A percentile compares a stretch with the other conserved stretches of the same genome.
These are phyloP conservation scores for Mimosa pudica DNA, from an alignment of 306 rosid species.

Conservation along the genomic window DNA sequence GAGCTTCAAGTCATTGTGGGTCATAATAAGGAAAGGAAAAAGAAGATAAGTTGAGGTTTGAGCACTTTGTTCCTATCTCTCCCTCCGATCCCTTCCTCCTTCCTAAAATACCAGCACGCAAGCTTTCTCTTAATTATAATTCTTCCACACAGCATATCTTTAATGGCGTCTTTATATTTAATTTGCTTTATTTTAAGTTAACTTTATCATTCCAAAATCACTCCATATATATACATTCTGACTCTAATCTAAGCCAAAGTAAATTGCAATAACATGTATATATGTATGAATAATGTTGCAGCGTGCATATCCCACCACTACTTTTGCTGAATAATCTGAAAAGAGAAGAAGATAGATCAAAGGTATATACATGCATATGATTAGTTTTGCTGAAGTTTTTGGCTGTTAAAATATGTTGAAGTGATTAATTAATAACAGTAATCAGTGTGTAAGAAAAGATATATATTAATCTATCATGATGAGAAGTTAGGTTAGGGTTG, in stretches of 20 bases:
- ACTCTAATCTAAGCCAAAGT: slow-evolving; percentile 19
- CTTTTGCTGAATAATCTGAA: neutral
- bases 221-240: neutral
- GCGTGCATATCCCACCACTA: neutral
- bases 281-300: neutral
- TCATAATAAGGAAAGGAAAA: slow-evolving; percentile 12
- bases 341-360: neutral
- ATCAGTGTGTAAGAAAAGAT: no score
- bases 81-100: neutral
- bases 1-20: slow-evolving; percentile 13
- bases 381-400: neutral
- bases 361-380: neutral
- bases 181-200: slow-evolving; percentile 15
- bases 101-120: slow-evolving; percentile 22
- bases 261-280: neutral
- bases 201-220: slow-evolving; percentile 7
- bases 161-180: slow-evolving; percentile 16
- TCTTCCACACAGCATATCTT: slow-evolving; percentile 13
- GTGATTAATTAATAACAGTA: no score
- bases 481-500: no score
- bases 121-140: slow-evolving; percentile 7
- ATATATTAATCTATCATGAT: no score
- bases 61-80: neutral
- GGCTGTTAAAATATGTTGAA: neutral
- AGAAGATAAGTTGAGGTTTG: slow-evolving; percentile 30